Conservation (phyloP, 495 filamentous ascomycete genomes). For the Penicillium pulvis region DNA sequence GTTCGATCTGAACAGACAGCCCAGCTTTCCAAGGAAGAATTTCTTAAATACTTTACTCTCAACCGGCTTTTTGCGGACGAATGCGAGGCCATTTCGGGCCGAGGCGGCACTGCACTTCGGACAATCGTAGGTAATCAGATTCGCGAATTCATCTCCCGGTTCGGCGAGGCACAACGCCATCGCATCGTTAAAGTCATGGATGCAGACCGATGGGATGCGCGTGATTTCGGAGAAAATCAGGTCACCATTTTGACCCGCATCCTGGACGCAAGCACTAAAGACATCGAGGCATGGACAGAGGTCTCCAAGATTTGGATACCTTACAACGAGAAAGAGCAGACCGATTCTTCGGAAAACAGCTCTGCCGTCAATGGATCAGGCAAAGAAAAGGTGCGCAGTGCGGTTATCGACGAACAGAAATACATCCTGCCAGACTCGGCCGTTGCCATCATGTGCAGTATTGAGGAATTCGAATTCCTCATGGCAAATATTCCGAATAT, state of each 20-base stretch:
- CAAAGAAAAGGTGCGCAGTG: conserved; percentile 73
- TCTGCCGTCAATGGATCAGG: conserved; percentile 51
- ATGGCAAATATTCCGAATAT: conserved; percentile 84
- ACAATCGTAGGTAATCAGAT: conserved; percentile 91
- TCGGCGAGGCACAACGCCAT: conserved; percentile 77
- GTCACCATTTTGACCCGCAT: conserved; percentile 65
- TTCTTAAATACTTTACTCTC: conserved; percentile 89
- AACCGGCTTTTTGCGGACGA: conserved; percentile 95
- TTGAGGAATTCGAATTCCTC: conserved; percentile 80
- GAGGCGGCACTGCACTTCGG: conserved; percentile 81
- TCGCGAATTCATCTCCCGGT: conserved; percentile 77
- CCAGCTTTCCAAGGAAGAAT: conserved; percentile 70
- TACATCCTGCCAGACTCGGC: conserved; percentile 87
- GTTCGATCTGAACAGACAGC: conserved; percentile 86
- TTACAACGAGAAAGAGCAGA: conserved; percentile 30
- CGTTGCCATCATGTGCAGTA: conserved; percentile 73
- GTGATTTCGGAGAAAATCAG: conserved; percentile 75
- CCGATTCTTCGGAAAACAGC: conserved; percentile 31
- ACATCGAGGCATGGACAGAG: conserved; percentile 72
- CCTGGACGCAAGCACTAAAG: conserved; percentile 76
- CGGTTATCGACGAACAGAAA: conserved; percentile 79
- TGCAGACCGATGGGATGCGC: conserved; percentile 84
- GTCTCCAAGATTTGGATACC: conserved; percentile 72
- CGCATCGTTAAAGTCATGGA: conserved; percentile 83
- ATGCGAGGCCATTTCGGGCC: conserved; percentile 92